Base-by-base conservation (phyloP, 2,329 filamentous ascomycete species). In the Arthrobotrys iridis region DNA sequence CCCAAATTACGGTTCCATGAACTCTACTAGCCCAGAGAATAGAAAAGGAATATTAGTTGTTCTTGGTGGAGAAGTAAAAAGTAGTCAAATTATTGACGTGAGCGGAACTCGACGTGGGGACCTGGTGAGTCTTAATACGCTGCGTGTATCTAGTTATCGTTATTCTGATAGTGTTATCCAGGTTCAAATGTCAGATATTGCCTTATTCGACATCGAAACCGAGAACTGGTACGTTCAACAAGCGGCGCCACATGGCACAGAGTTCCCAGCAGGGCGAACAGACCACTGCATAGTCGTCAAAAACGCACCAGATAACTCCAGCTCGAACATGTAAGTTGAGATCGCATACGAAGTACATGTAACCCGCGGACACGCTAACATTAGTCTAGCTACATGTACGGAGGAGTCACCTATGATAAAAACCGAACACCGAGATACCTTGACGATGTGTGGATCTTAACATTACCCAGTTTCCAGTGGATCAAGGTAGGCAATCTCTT, bases 401-500 rank as follows among this genome's bases (percentile, higher is more conserved):
- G 70, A 20, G 70, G 70, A 4, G 37, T 66, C 11, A 67, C 50
- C 20, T 73, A 60, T 8, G 45, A 73, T 20, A 1, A 28, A 13
- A 58, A 67, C 4, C 55, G 40, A 13, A 41, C 18, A 8, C 33
- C 62, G 4, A 62, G 24, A 37, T 62, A 62, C 35, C 45, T 74
- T 7, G 77, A 78, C 30, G 75, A 78, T 55, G 77, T 80, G 28
- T 80, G 79, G 33, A 78, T 79, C 26, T 33, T 80, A 22, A 79
- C 78, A 10, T 57, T 80, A 15, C 79, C 79, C 8, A 77, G 77
- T 20, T 79, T 80, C 55, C 76, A 74, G 46, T 80, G 79, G 79
- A 79, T 78, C 22, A 78, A 79, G 55, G 78, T 74, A 58, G 18
- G 30, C 10, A 33, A 10, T 43, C 3, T 15, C 15, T 13, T 10